A percentile compares a stretch with the other conserved stretches of the same genome.
Conservation (phyloP, 345 rosid genomes). For the Salix caprea region DNA sequence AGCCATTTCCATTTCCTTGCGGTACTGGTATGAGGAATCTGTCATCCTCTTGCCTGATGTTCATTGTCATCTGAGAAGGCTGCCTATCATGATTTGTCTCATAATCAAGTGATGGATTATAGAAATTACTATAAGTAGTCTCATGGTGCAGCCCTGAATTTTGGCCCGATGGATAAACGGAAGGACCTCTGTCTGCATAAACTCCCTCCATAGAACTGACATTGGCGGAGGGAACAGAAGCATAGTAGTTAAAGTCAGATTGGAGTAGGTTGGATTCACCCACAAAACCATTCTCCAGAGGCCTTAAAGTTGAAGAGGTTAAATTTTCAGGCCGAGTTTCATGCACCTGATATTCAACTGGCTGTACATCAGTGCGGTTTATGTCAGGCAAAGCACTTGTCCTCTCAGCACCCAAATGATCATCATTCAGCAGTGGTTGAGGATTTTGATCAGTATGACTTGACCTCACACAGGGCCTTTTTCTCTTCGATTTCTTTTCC, state of each 20-base stretch:
- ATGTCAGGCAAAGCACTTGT: slow-evolving; percentile 54
- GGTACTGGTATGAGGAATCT: slow-evolving; percentile 30
- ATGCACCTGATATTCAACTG: slow-evolving; percentile 40
- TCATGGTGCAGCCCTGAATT: slow-evolving; percentile 44
- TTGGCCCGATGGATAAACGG: slow-evolving; percentile 45
- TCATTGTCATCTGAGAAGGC: slow-evolving; percentile 39
- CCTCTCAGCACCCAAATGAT: slow-evolving; percentile 31
- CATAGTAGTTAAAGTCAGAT: slow-evolving; percentile 40
- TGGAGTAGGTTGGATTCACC: slow-evolving; percentile 28
- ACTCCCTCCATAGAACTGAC: slow-evolving; percentile 39
- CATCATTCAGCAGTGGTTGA: slow-evolving; percentile 22
- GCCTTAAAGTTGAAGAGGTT: slow-evolving; percentile 27
- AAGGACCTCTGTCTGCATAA: slow-evolving; percentile 51
- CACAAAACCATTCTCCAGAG: slow-evolving; percentile 38
- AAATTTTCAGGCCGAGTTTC: slow-evolving; percentile 32
- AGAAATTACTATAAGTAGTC: slow-evolving; percentile 36
- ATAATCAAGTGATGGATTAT: slow-evolving; percentile 43
- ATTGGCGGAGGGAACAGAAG: slow-evolving; percentile 43
- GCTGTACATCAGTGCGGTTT: slow-evolving; percentile 40
- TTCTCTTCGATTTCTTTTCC: slow-evolving; percentile 40
- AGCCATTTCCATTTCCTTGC: slow-evolving; percentile 39
- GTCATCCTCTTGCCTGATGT: slow-evolving; percentile 34
- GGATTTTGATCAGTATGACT: slow-evolving; percentile 34
- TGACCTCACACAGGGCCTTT: slow-evolving; percentile 39
- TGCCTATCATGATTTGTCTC: slow-evolving; percentile 38